Percentiles rank a stretch among this genome's conserved stretches.
phyloP scores from a whole-genome alignment of 257 asterid genomes.

The Nicotiana otophora region DNA sequence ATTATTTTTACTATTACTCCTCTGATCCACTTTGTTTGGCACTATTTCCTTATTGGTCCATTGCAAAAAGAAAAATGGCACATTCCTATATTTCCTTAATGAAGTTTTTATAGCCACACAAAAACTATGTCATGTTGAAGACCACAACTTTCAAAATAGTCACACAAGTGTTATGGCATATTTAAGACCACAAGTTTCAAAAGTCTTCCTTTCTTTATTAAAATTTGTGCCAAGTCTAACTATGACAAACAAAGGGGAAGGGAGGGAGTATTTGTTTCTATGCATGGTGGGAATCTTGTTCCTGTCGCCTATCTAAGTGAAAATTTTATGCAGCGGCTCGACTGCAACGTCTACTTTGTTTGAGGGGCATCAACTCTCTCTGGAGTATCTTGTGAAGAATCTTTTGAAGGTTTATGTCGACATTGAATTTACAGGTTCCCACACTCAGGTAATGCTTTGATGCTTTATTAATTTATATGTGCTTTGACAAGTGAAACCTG shows the following conservation, averaged over 20 bases:
- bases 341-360: slow-evolving; percentile 73
- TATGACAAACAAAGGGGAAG: too few species aligned
- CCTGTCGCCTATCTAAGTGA: slow-evolving; percentile 8
- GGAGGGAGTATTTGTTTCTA: neutral
- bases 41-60: too few species aligned
- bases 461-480: neutral
- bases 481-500: neutral
- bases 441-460: slow-evolving; percentile 71
- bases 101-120: too few species aligned
- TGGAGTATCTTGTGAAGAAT: slow-evolving; percentile 82
- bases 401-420: slow-evolving; percentile 93
- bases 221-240: too few species aligned
- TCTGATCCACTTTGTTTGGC: too few species aligned
- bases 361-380: slow-evolving; percentile 87
- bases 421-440: slow-evolving; percentile 98
- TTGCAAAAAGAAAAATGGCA: too few species aligned
- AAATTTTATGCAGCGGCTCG: slow-evolving; percentile 59
- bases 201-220: too few species aligned
- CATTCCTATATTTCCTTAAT: too few species aligned
- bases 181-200: too few species aligned
- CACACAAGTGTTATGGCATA: too few species aligned
- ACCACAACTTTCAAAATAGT: too few species aligned
- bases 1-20: neutral
- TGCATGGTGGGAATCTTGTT: neutral
- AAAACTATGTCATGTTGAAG: too few species aligned